These are phyloP conservation scores for Candida freyschussii DNA, from an alignment of 1,139 yeast genomes.

Conservation along the genomic window DNA sequence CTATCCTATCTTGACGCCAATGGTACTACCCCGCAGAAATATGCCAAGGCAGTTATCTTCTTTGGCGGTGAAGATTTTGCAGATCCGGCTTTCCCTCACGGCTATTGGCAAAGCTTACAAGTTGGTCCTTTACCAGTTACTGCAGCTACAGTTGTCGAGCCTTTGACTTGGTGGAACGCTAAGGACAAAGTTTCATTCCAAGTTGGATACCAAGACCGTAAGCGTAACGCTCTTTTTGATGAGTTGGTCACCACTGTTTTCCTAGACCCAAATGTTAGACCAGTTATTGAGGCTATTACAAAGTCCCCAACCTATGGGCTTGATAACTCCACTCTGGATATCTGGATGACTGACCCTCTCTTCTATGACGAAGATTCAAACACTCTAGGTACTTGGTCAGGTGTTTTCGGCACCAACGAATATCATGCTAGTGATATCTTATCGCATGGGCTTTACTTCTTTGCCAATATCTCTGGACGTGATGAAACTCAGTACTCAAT, in stretches of 20 bases:
- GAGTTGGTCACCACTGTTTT: conserved; percentile 10
- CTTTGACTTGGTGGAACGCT: conserved; percentile 18
- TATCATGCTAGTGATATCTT: conserved; percentile 22
- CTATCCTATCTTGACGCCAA: conserved; percentile 19
- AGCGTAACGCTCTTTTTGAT: conserved; percentile 12
- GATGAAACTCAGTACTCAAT: conserved; percentile 13
- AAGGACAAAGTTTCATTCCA: conserved; percentile 19
- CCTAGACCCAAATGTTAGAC: no score
- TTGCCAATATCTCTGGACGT: conserved; percentile 21
- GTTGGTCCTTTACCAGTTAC: conserved; percentile 23
- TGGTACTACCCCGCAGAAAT: conserved; percentile 19
- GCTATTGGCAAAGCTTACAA: conserved; percentile 24
- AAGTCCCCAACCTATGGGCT: conserved; percentile 15
- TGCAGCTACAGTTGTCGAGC: conserved; percentile 11
- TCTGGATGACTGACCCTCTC: conserved; percentile 26
- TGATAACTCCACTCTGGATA: conserved; percentile 17
- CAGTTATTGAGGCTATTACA: conserved; percentile 15
- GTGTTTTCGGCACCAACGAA: conserved; percentile 16
- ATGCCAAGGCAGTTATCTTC: conserved; percentile 22
- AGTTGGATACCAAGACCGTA: conserved; percentile 19
- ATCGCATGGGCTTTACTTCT: conserved; percentile 20
- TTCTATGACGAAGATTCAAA: conserved; percentile 16
- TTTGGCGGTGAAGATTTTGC: conserved; percentile 24
- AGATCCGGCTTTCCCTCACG: conserved; percentile 21
- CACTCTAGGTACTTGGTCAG: conserved; percentile 17